Evolutionary conservation across 768 basidiomycete species (phyloP).

Genomic region (Strobilomyces echinocephalus): DNA sequence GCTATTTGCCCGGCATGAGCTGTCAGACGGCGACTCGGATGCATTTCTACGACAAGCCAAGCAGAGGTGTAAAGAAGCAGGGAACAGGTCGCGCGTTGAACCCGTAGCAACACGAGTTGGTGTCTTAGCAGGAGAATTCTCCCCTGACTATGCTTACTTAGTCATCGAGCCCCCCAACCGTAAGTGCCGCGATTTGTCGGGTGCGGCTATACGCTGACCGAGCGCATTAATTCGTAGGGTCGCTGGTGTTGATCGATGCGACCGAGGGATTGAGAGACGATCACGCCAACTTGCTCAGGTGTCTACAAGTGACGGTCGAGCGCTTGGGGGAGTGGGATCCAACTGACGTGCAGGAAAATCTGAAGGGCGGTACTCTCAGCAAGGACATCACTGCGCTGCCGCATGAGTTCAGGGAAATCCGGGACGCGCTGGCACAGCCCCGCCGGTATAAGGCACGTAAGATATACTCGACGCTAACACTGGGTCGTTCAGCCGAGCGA

Average conservation of each 20-base stretch:
- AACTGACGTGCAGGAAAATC: not conserved
- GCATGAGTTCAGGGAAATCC: not conserved
- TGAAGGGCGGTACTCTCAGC: not conserved
- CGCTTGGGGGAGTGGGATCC: too few relatives aligned
- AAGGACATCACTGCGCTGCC: not conserved
- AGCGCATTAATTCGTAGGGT: not conserved
- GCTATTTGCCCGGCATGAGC: too few relatives aligned
- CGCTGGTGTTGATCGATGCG: not conserved
- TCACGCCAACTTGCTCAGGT: not conserved
- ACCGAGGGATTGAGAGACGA: not conserved
- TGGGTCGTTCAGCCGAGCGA: too few relatives aligned
- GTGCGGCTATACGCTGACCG: not conserved
- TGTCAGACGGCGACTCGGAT: too few relatives aligned
- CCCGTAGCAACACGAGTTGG: too few relatives aligned
- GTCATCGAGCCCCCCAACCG: not conserved
- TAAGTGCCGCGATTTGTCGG: not conserved
- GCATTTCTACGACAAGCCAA: too few relatives aligned
- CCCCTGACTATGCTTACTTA: not conserved
- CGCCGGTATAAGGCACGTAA: not conserved
- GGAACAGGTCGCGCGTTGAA: too few relatives aligned
- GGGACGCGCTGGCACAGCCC: not conserved
- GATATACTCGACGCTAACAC: not conserved
- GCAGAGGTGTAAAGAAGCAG: too few relatives aligned
- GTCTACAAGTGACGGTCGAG: too few relatives aligned
- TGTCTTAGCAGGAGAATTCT: too few relatives aligned